Base-by-base conservation (phyloP, 179 eudicot genomes). In the Beta macrorhiza region DNA sequence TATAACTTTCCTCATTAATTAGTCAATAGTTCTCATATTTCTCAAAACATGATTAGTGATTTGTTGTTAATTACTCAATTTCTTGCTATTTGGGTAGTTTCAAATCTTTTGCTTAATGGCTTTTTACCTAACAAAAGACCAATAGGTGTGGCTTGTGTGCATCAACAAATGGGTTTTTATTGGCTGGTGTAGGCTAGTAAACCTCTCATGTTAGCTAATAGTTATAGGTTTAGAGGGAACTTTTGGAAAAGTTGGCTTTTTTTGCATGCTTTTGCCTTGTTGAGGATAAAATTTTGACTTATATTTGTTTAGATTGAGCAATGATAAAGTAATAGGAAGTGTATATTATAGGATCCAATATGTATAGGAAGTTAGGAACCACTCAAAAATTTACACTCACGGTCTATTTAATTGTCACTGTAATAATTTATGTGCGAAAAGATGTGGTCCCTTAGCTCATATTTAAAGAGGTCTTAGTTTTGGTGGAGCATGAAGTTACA, bases 81-180 rank as follows among this genome's bases (percentile, higher is more conserved):
- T 12, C 11, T 37, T 19, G 2, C 5, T 45, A 3, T 77, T 62
- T 47, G 61, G 72, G 51, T 77, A 55, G 12, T 77, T 72, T 52
- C 78, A 51, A 22, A 52, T 49, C 73, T 56, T 44, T 2, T 22
- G 51, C 59, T 75, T 77, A 80, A 45, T 84, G 86, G 71, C 37
- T 72, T 80, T 80, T 9, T 71, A 72, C 86, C 86, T 80, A 77
- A 84, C 73, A 59, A 45, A 76, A 37, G 68, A 80, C 82, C 63
- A 37, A 76, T 49, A 49, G 51, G 65, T 69, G 63, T 19, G 62
- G 22, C 49, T 29, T 77, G 3, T 37, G 75, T 71, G 70, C 44
- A n/a, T 51, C n/a, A 42, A 62, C 16, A 44, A 76, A 61, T 51
- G 64, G 10, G 22, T 61, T 17, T 70, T 70, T 37, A 37, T 37